These are phyloP conservation scores for Adansonia rubrostipa DNA, from an alignment of 441 rosid genomes.

Conservation along the genomic window DNA sequence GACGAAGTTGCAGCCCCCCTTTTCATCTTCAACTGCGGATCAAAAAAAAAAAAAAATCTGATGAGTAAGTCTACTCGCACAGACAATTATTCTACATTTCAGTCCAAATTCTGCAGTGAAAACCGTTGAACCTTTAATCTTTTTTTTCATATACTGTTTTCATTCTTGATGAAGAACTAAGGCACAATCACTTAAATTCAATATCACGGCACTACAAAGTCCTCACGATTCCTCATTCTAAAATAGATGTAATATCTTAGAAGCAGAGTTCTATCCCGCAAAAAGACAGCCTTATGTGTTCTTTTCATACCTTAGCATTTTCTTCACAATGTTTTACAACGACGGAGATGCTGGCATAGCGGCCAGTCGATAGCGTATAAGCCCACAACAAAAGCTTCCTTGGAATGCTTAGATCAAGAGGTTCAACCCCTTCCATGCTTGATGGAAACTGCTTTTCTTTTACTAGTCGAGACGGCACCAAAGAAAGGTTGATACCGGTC, in stretches of 20 bases:
- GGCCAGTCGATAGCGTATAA: constrained; percentile 74
- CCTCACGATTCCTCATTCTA: constrained; percentile 9
- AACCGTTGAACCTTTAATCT: not conserved
- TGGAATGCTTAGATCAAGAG: constrained; percentile 83
- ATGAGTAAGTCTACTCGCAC: constrained; percentile 15
- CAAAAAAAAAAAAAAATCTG: constrained; percentile 10
- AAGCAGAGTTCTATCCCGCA: not conserved
- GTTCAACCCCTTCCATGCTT: constrained; percentile 70
- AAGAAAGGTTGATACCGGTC: constrained; percentile 65
- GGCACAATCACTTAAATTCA: constrained; percentile 8
- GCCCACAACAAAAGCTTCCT: constrained; percentile 99
- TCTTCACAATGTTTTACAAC: constrained; percentile 94
- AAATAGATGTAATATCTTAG: not conserved
- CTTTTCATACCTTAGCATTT: constrained; percentile 68
- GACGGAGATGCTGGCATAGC: constrained; percentile 68
- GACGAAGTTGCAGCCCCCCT: constrained; percentile 62
- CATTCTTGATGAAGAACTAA: not conserved
- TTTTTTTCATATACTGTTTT: not conserved
- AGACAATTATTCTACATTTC: not conserved
- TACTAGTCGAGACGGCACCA: constrained; percentile 57
- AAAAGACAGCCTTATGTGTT: not conserved
- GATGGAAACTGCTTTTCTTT: constrained; percentile 51
- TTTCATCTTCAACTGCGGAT: constrained; percentile 72
- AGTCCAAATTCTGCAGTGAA: not conserved
- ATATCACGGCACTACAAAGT: not conserved